Base-by-base conservation (phyloP, 2,329 filamentous ascomycete species). In the Aureobasidium pullulans region DNA sequence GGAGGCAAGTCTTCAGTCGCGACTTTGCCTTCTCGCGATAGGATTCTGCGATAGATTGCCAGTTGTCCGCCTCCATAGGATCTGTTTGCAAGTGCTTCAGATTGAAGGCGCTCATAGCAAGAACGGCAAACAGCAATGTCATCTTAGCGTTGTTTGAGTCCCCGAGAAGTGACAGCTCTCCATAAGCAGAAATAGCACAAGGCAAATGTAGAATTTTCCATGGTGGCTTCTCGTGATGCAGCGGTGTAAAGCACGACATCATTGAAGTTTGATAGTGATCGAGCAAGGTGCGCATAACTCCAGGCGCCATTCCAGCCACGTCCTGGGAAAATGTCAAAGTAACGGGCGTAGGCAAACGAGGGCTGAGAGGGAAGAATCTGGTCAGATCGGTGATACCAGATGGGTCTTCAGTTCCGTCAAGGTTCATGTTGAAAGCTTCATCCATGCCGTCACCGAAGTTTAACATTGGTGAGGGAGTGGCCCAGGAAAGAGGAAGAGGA, bases 71-170 rank as follows among this genome's bases (percentile, higher is more conserved):
- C 23, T 56, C 42, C 32, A 28, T 31, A 6, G 42, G 15, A 34
- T 43, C 50, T 3, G 42, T 32, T 8, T 60, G 43, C 5, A 53
- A 11, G n/a, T 43, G 49, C 31, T 56, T 44, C 13, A 56, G 6
- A 28, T 60, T 54, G n/a, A 60, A 60, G 2, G 59, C 59, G 28
- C 59, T 60, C 32, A 49, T 56, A 3, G 59, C 49, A 32, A 60
- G 44, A 2, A 60, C 36, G 16, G 59, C 59, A 43, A 42, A 60
- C 4, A 60, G 43, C 16, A 60, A 32, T 15, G 59, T 43, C 31
- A 42, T 42, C 23, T 49, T 60, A 6, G 59, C 50, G 29, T 60
- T 60, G 48, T 54, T 60, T 2, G 57, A 47, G 6, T 60, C 37
- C 16, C 48, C 49, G 10, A 52, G 47, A 31, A 60, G 57, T 1